Percentiles rank a stretch among this genome's conserved stretches.
Conservation (phyloP, 2,329 filamentous ascomycete species). For the Aaosphaeria pasadenensis region DNA sequence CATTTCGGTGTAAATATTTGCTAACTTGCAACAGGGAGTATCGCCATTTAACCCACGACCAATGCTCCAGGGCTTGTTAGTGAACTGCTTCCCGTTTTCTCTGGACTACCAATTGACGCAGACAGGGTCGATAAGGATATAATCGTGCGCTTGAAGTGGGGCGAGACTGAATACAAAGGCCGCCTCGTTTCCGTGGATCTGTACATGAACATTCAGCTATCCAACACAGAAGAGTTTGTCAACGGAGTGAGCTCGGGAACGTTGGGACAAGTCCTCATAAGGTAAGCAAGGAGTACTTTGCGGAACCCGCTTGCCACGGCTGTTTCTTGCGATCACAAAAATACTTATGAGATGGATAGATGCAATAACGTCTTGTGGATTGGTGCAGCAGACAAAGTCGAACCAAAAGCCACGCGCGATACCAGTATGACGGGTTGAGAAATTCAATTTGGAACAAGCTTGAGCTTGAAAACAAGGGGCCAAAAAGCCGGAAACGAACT, state of each 20-base stretch:
- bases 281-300: conserved; percentile 51
- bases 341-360: conserved; percentile 41
- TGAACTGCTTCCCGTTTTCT: conserved; percentile 17
- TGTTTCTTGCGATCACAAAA: not conserved
- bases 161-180: conserved; percentile 95
- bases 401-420: conserved; percentile 42
- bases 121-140: conserved; percentile 82
- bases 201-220: conserved; percentile 98
- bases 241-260: conserved; percentile 80
- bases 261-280: conserved; percentile 87
- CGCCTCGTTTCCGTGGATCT: conserved; percentile 88
- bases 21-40: conserved; percentile 38
- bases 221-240: conserved; percentile 87
- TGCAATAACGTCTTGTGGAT: conserved; percentile 99
- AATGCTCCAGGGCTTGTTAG: conserved; percentile 88
- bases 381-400: conserved; percentile 50
- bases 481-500: too few species aligned
- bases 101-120: conserved; percentile 7
- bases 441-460: too few species aligned
- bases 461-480: too few species aligned
- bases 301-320: not conserved
- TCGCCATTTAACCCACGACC: conserved; percentile 95
- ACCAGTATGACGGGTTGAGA: conserved; percentile 39
- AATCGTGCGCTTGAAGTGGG: conserved; percentile 94
- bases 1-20: not conserved